Base-by-base conservation (phyloP, 306 rosid species). In the Arachis stenosperma region DNA sequence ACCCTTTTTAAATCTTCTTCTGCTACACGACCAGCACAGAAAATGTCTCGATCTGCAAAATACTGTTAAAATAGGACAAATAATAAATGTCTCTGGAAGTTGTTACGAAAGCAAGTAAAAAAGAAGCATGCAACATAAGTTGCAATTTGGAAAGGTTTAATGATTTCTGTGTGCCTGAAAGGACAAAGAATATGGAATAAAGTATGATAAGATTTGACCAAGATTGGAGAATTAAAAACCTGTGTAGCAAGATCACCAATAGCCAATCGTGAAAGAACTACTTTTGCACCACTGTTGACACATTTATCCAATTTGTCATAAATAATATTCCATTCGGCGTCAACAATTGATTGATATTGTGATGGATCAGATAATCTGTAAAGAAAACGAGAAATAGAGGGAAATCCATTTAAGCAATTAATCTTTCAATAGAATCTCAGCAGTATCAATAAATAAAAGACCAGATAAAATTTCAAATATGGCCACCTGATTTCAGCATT, bases 301-400 rank as follows among this genome's bases (percentile, higher is more conserved):
- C 99, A 91, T 84, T 90, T 92, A 73, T 90, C 99, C 80, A 95
- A 83, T 77, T 95, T 95, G 84, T 95, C 99, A 73, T 95, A 95
- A 65, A 95, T 95, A 65, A 95, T 95, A 85, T 95, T 95, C 99
- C 99, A 95, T 79, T 95, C 99, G 33, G 99, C 99, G 84, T 95
- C 99, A 52, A 95, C 99, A 83, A 95, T 95, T 59, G 99, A 91
- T 75, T 95, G 99, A 80, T 95, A 95, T 59, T 95, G 97, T 0
- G 92, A 84, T 69, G 99, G 99, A 84, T 95, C 99, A 29, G 99
- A 85, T 76, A 95, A 87, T 81, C 99, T 95, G 88, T 81, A 61
- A 29, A 68, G 67, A 51, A 62, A 62, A 74, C 50, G 50, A 37
- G 43, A 82, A 46, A 58, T 30, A 29, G 69, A 42, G 58, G 57